Base-by-base conservation (phyloP, 1,139 yeast species). In the Yamadazyma dushanensis region DNA sequence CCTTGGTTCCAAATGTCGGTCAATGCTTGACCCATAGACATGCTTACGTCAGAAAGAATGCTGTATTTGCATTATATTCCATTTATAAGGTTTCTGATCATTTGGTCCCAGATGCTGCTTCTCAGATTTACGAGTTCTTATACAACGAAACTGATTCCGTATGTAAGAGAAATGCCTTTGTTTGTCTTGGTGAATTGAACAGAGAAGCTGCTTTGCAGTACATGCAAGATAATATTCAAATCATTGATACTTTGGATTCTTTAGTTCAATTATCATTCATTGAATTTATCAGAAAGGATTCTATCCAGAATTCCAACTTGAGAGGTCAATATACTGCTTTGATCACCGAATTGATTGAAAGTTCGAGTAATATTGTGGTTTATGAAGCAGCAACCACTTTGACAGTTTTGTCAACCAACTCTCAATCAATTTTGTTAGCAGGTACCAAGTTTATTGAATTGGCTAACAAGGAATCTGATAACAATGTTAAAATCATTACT, bases 41-140 rank as follows among this genome's bases (percentile, higher is more conserved):
- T 61, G 96, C 98, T 8, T 94, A 94, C 57, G 98, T 94, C 43
- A 82, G 99, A 59, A 94, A 94, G 63, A 92, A 94, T 59, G 98
- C 98, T 8, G 92, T 89, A 25, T 83, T 92, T 61, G 95, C 97
- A 26, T 80, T 92, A 43, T 79, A 77, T 54, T 81, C 95, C 19
- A 87, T 94, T 51, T 84, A 77, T 59, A 76, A 80, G 54, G 94
- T 88, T 27, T 81, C 94, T 30, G 86, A 83, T 30, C 94, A 86
- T 60, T 76, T 94, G 58, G 78, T 89, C 35, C 98, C 98, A 6
- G 98, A 94, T 66, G 96, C 97, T 14, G 84, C 90, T 38, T 96
- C 87, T 49, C 73, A 90, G 47, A 74, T 92, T 49, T 71, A 75
- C 50, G 77, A 78, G 39, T 87, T 89, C 59, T 70, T 92, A 56